Percentiles rank a stretch among this genome's conserved stretches.
phyloP scores from a whole-genome alignment of 2,329 filamentous ascomycete genomes.

The Colletotrichum salicis region DNA sequence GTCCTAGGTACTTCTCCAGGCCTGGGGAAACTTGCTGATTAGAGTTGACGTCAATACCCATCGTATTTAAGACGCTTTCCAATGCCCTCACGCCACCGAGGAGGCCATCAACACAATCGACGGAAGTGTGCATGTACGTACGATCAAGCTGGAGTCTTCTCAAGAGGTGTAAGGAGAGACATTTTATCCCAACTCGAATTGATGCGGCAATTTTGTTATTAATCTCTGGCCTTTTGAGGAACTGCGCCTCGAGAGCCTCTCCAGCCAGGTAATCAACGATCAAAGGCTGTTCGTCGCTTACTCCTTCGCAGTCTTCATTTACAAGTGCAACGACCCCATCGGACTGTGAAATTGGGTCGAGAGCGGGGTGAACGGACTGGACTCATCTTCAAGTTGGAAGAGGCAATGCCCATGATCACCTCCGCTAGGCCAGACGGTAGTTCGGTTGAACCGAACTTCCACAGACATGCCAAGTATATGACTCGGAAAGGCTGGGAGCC shows the following conservation, averaged over 20 bases:
- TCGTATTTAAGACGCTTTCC: not conserved
- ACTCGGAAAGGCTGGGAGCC: not conserved
- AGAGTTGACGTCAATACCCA: not conserved
- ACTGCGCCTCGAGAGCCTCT: not conserved
- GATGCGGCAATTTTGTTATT: not conserved
- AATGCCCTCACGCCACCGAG: not conserved
- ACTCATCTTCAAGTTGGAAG: not conserved
- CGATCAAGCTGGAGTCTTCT: too few relatives aligned
- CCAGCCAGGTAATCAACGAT: not conserved
- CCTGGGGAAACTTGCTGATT: not conserved
- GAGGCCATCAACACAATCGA: not conserved
- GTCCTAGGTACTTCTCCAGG: not conserved
- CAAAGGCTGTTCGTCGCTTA: not conserved
- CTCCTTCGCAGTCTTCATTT: not conserved
- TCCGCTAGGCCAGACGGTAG: not conserved
- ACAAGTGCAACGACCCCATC: too few relatives aligned
- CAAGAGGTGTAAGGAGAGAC: rapidly evolving
- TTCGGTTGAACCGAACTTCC: not conserved
- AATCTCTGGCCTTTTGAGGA: not conserved
- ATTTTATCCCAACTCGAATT: not conserved
- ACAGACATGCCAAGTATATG: constrained; percentile 11
- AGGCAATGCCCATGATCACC: not conserved
- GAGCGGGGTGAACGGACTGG: not conserved
- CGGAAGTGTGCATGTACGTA: rapidly evolving
- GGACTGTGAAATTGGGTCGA: not conserved